These are phyloP conservation scores for Rhizopogon roseolus DNA, from an alignment of 768 basidiomycete species.

Conservation along the genomic window DNA sequence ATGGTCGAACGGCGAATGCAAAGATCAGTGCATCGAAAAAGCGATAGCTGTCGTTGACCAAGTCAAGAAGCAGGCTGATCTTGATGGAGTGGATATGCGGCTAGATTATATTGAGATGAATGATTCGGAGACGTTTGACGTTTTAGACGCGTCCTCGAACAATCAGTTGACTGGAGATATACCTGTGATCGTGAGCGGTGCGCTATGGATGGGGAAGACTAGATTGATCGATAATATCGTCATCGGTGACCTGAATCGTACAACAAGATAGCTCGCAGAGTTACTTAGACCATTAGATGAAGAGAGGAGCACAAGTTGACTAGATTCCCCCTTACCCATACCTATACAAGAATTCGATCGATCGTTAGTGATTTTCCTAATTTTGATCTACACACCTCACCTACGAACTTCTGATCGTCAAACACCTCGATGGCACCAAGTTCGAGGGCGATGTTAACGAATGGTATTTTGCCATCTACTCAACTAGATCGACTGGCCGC, in stretches of 20 bases:
- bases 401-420: neutral
- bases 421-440: conserved; percentile 4
- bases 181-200: conserved; percentile 75
- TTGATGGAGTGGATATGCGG: conserved; percentile 46
- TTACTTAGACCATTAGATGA: no score
- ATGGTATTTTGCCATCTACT: conserved; percentile 16
- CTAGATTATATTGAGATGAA: conserved; percentile 91
- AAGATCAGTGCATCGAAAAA: conserved; percentile 40
- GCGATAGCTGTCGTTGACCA: conserved; percentile 40
- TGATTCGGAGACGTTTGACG: conserved; percentile 69
- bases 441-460: conserved; percentile 14
- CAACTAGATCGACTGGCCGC: conserved; percentile 31
- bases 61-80: conserved; percentile 23
- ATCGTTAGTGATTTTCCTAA: no score
- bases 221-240: conserved; percentile 92
- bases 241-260: conserved; percentile 43
- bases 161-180: conserved; percentile 25
- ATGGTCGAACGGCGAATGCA: conserved; percentile 52
- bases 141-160: conserved; percentile 34
- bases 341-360: no score
- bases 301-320: no score
- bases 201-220: conserved; percentile 80
- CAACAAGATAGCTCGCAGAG: conserved; percentile 1
- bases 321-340: no score
- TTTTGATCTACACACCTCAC: neutral